Evolutionary conservation across 2,329 filamentous ascomycete species (phyloP), one percentile per base, ranked within the genome.

Genomic region (Epichloe elymi): DNA sequence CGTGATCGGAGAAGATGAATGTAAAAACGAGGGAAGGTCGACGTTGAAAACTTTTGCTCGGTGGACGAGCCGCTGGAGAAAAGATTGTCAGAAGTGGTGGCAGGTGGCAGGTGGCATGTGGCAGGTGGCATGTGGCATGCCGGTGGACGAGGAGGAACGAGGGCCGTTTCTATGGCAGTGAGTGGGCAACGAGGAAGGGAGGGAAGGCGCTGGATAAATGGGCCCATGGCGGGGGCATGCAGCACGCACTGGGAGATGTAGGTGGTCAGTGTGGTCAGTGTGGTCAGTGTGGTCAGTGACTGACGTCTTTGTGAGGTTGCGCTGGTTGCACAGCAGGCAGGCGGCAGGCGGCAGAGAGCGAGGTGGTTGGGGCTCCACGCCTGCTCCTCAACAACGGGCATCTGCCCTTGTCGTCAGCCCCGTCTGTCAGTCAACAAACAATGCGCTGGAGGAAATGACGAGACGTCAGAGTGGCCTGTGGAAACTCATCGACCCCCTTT

Each of bases 191-290:
- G 33, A 39, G 20, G 33, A 44, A 49, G 48, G 48, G 48, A 44
- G 26, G 48, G 40, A 46, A 44, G 44, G 35, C 38, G 19, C 38
- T 39, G 46, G 46, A 45, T 48, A 51, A 48, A 48, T 35, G 40
- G 39, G 35, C 15, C n/a, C 30, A 17, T 20, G 35, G 36, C 49
- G 19, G n/a, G 41, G 17, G 11, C 11, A 20, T 19, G 46, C 26
- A 19, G 19, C 19, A 20, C 19, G 38, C n/a, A 37, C 37, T 37
- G 19, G 36, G 14, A 19, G 43, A 5, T 26, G 23, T 26, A 26
- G 4, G 20, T 23, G 20, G 20, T 23, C 20, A 23, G 20, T 26
- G 23, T 26, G 7, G 23, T 20, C 19, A 20, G n/a, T n/a, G n/a
- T n/a, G n/a, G n/a, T n/a, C n/a, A n/a, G 19, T 20, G 19, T 20